Evolutionary conservation across 257 asterid genomes (phyloP).

Genomic region (Petrea volubilis): DNA sequence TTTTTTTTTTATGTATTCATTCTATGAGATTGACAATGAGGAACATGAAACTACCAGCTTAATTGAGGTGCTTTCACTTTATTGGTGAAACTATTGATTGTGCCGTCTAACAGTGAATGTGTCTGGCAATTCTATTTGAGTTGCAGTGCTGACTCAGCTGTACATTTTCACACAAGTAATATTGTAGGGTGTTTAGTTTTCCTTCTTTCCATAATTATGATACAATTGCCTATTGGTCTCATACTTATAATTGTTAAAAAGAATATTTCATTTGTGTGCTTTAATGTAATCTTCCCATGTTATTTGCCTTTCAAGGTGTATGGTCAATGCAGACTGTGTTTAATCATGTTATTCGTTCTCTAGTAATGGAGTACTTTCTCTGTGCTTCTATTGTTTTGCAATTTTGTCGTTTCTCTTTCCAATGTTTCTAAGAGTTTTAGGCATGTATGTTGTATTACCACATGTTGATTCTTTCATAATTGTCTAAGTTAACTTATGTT

Average conservation of each 20-base stretch:
- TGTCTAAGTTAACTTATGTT: conserved; percentile 6
- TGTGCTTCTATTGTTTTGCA: background rate
- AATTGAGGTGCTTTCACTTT: conserved; percentile 13
- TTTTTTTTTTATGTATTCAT: conserved; percentile 3
- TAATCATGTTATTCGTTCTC: background rate
- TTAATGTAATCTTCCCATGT: background rate
- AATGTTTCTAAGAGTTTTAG: background rate
- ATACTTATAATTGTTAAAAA: background rate
- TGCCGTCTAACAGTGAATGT: background rate
- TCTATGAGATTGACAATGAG: conserved; percentile 1
- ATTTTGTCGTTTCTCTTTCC: conserved; percentile 1
- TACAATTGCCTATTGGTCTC: background rate
- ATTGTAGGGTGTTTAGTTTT: background rate
- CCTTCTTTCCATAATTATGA: conserved; percentile 3
- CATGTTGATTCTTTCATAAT: conserved; percentile 9
- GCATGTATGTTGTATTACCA: background rate
- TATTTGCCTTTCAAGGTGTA: background rate
- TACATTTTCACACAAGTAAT: background rate
- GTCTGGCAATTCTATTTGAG: conserved; percentile 1
- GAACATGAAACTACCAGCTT: background rate
- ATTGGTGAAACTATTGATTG: background rate
- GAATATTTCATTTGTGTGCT: background rate
- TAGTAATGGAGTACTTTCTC: background rate
- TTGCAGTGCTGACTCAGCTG: background rate
- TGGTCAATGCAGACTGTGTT: conserved; percentile 4